Evolutionary conservation across 352 stramenopile genomes (phyloP), one percentile per base, ranked within the genome.

Genomic region (Phytophthora citricola): DNA sequence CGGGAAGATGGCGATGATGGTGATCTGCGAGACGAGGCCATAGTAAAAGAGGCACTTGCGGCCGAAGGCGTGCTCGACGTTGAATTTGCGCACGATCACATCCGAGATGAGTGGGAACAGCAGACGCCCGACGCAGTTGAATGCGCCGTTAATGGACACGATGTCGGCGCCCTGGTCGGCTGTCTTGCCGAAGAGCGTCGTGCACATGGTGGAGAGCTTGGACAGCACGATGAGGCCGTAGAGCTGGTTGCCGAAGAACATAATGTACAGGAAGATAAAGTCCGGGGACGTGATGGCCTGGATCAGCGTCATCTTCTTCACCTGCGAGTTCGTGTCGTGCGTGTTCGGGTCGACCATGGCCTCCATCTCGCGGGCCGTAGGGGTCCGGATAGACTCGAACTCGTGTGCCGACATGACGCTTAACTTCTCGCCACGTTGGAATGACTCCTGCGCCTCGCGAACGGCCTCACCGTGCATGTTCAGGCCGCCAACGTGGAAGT

Each of bases 181-280:
- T 0, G 56, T 75, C 58, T 80, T 85, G 17, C 64, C 66, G 46
- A 90, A 90, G 1, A 88, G 53, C 24, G 77, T 73, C 1, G 69
- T 71, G 56, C 74, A 83, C 81, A 90, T 90, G 56, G 44, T 75
- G 12, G 77, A 86, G 7, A 90, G 72, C 62, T 83, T 83, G 39
- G 81, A 90, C 11, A 90, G 71, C 39, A 88, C 79, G 47, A 90
- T 85, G 58, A 90, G 75, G 0, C 81, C 81, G 63, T 86, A 90
- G 12, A 87, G 62, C 58, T 87, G 80, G 58, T 87, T 87, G 58
- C 64, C 73, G 44, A 83, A 83, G 63, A 89, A 85, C 79, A 89
- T 89, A 59, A 90, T 73, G 73, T 89, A 90, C 39, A 90, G 67
- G 76, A 85, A 87, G 51, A 85, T 50, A 34, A 83, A 90, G 65